Evolutionary conservation across 495 filamentous ascomycete genomes (phyloP).

Genomic region (Lentithecium fluviatile): DNA sequence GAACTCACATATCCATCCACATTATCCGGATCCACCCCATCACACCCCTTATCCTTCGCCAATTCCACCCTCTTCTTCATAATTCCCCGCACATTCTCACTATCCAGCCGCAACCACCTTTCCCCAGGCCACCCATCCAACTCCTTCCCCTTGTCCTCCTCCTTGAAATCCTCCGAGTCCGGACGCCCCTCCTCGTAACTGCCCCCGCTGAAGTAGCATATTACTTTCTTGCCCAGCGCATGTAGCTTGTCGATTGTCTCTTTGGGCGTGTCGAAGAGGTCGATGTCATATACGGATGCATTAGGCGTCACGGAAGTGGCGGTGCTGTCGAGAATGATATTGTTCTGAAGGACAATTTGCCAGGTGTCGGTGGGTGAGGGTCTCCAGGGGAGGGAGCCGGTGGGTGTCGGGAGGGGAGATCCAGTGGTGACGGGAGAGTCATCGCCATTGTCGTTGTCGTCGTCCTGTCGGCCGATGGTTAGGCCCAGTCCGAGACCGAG

Average conservation of each 20-base stretch:
- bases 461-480: slow-evolving; percentile 44
- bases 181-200: slow-evolving; percentile 60
- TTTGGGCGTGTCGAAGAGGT: slow-evolving; percentile 56
- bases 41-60: slow-evolving; percentile 61
- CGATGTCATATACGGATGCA: slow-evolving; percentile 59
- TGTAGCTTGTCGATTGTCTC: slow-evolving; percentile 52
- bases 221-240: slow-evolving; percentile 53
- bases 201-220: slow-evolving; percentile 75
- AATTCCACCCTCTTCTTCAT: slow-evolving; percentile 59
- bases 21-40: slow-evolving; percentile 72
- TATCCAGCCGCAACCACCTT: slow-evolving; percentile 62
- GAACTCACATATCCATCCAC: slow-evolving; percentile 60
- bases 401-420: slow-evolving; percentile 30
- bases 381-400: slow-evolving; percentile 48
- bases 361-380: slow-evolving; percentile 53
- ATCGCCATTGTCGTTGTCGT: slow-evolving; percentile 22
- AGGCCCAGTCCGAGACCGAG: slow-evolving; percentile 57
- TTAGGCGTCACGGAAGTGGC: slow-evolving; percentile 43
- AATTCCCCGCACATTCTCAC: slow-evolving; percentile 57
- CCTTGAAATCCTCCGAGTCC: slow-evolving; percentile 54
- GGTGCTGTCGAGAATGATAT: slow-evolving; percentile 47
- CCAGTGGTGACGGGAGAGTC: slow-evolving; percentile 7
- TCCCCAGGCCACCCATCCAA: slow-evolving; percentile 66
- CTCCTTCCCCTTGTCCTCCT: slow-evolving; percentile 51
- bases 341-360: slow-evolving; percentile 48